These are phyloP conservation scores for Fraxinus nigra DNA, from an alignment of 305 asterid genomes.

Conservation along the genomic window DNA sequence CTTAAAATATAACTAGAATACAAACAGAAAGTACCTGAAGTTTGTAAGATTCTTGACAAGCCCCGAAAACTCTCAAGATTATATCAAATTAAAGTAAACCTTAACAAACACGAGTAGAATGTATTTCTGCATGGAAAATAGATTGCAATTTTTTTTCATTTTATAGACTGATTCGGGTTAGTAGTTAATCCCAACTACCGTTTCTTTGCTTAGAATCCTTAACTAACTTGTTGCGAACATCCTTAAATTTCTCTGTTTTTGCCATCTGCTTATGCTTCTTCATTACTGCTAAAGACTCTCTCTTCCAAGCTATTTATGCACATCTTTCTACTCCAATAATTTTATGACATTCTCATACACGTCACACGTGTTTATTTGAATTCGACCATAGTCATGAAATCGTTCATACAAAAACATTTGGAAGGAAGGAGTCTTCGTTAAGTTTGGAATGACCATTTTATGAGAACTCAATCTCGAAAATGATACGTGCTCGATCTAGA, in stretches of 20 bases:
- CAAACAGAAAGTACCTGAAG: neutral
- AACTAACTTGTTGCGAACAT: neutral
- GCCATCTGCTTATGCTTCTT: neutral
- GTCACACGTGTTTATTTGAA: neutral
- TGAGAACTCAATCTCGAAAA: neutral
- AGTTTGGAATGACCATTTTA: neutral
- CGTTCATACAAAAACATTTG: neutral
- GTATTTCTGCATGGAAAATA: neutral
- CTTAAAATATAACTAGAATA: neutral
- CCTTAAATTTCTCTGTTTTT: neutral
- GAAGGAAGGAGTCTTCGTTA: neutral
- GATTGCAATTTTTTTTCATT: neutral
- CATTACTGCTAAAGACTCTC: neutral
- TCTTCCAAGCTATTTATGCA: neutral
- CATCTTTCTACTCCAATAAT: neutral
- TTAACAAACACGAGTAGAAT: neutral
- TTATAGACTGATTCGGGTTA: neutral
- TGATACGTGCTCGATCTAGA: neutral
- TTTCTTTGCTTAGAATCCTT: conserved; percentile 36
- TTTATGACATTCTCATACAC: neutral
- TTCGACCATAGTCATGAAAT: neutral
- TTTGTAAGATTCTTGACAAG: neutral
- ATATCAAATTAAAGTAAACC: neutral
- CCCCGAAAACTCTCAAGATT: neutral
- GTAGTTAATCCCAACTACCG: neutral